phyloP scores from a whole-genome alignment of 371 early-diverging fungal species.

The Mucor saturninus region DNA sequence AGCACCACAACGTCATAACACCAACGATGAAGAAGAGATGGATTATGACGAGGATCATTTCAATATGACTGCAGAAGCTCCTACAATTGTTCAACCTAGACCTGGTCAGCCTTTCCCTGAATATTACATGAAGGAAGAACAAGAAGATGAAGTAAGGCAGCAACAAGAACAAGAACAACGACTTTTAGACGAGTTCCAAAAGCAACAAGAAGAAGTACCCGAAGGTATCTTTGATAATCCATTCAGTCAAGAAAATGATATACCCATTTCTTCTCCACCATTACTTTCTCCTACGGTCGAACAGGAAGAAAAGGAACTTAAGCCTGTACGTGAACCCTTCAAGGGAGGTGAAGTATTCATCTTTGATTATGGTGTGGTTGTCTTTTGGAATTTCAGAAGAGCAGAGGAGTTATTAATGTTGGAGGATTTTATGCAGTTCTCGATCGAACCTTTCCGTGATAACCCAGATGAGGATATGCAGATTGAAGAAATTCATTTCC shows the following conservation, averaged over 20 bases:
- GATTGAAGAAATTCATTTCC: conserved; percentile 92
- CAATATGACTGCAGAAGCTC: conserved; percentile 16
- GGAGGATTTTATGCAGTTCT: conserved; percentile 67
- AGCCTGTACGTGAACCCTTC: conserved; percentile 41
- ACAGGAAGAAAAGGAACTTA: conserved; percentile 5
- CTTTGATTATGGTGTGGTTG: conserved; percentile 95
- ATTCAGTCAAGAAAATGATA: conserved; percentile 2
- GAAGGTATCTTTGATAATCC: conserved; percentile 9
- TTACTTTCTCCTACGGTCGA: not conserved
- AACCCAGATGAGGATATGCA: conserved; percentile 76
- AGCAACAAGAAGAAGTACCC: conserved; percentile 5
- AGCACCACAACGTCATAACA: conserved; percentile 1
- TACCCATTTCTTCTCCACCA: not conserved
- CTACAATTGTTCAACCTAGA: conserved; percentile 14
- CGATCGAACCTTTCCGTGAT: conserved; percentile 46
- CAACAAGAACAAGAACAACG: conserved; percentile 17
- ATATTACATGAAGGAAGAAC: conserved; percentile 12
- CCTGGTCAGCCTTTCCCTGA: conserved; percentile 29
- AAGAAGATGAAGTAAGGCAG: not conserved
- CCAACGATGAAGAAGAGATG: conserved; percentile 48
- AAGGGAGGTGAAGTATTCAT: conserved; percentile 78
- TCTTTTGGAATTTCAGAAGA: conserved; percentile 94
- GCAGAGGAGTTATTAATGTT: conserved; percentile 82
- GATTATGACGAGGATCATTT: conserved; percentile 48
- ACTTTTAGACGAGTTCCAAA: conserved; percentile 9